A percentile compares a stretch with the other conserved stretches of the same genome.
phyloP scores from a whole-genome alignment of 352 stramenopile genomes.

The Discostella stelligera region DNA sequence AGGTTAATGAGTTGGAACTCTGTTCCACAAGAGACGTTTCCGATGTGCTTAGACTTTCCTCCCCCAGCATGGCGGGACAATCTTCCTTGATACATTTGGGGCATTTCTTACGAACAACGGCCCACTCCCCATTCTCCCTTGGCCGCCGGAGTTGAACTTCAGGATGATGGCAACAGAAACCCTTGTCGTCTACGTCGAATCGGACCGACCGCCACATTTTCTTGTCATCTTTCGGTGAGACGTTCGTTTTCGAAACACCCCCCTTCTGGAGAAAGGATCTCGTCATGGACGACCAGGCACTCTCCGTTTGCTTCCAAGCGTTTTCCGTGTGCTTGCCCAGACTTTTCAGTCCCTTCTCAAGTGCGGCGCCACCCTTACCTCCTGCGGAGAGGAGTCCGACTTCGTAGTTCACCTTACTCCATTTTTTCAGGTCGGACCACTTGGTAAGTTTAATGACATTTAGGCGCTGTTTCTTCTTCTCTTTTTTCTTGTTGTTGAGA shows the following conservation, averaged over 20 bases:
- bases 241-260: background rate
- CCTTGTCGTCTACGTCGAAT: constrained; percentile 1
- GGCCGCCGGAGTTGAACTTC: background rate
- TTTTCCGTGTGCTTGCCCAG: constrained; percentile 25
- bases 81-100: constrained; percentile 10
- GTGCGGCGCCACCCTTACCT: constrained; percentile 3
- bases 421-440: constrained; percentile 41
- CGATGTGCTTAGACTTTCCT: constrained; percentile 4
- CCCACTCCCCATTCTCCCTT: background rate
- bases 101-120: background rate
- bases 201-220: background rate
- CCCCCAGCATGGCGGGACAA: constrained; percentile 4
- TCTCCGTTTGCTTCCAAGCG: constrained; percentile 1
- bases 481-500: background rate
- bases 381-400: constrained; percentile 16
- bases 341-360: constrained; percentile 29
- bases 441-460: constrained; percentile 50
- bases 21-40: constrained; percentile 2
- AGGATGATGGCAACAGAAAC: background rate
- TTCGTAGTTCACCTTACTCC: constrained; percentile 46
- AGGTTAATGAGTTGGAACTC: background rate
- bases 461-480: constrained; percentile 27
- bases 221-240: constrained; percentile 1
- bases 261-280: constrained; percentile 26
- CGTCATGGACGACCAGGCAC: constrained; percentile 31